These are phyloP conservation scores for Cladosporium sp. DNA, from an alignment of 2,329 filamentous ascomycete species.

Conservation along the genomic window DNA sequence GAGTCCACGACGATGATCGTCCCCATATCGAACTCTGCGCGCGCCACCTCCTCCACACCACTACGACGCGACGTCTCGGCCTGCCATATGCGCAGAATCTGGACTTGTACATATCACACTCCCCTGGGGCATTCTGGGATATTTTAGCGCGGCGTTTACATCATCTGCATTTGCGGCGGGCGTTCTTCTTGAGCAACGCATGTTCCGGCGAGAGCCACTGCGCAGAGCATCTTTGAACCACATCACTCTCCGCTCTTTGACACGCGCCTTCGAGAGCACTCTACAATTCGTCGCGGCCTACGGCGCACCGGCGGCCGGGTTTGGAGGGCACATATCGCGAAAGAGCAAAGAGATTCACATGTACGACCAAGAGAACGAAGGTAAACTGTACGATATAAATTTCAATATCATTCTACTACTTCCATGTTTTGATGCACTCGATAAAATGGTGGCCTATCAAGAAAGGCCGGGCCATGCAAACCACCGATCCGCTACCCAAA, in stretches of 20 bases:
- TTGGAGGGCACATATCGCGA: background rate
- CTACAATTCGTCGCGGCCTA: too few species aligned
- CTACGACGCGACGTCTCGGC: background rate
- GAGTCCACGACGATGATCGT: background rate
- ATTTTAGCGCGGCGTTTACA: slow-evolving; percentile 12
- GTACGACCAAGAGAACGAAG: background rate
- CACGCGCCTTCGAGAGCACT: background rate
- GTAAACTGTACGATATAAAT: slow-evolving; percentile 3
- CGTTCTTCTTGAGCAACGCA: slow-evolving; percentile 6
- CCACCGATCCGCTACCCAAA: background rate
- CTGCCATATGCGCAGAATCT: background rate
- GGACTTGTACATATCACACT: slow-evolving; percentile 7
- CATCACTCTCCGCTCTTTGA: slow-evolving; percentile 4
- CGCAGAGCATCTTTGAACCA: too few species aligned
- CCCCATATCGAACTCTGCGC: too few species aligned
- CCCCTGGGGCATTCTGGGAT: background rate
- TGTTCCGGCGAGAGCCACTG: background rate
- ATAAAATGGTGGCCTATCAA: too few species aligned
- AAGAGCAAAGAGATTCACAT: slow-evolving; percentile 2
- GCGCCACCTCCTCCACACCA: too few species aligned
- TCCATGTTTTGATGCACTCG: too few species aligned
- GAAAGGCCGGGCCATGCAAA: too few species aligned
- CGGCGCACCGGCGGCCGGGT: too few species aligned
- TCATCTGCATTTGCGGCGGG: slow-evolving; percentile 11
- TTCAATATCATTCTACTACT: too few species aligned